phyloP scores from a whole-genome alignment of 192 early-diverging fungal species.

The Backusella macrospora region DNA sequence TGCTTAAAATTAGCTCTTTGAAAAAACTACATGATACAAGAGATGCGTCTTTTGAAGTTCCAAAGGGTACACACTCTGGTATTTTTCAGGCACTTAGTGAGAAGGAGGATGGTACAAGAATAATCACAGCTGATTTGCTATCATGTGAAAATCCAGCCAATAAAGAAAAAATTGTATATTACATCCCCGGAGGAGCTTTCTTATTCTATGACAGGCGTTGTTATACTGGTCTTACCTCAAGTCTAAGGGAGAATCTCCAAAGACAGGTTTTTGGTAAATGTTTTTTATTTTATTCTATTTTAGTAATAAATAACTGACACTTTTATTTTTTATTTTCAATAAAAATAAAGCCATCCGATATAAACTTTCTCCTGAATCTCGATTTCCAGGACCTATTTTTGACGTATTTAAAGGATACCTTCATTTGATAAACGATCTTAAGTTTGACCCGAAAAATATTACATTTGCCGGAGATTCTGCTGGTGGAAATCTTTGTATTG shows the following conservation, averaged over 20 bases:
- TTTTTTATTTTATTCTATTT: not conserved
- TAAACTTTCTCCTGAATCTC: not conserved
- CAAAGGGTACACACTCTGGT: not conserved
- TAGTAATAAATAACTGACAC: not conserved
- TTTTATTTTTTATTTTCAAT: not conserved
- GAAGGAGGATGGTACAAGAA: not conserved
- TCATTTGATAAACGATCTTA: constrained; percentile 48
- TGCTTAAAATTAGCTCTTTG: not conserved
- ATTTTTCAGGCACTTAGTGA: constrained; percentile 3
- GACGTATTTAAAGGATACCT: constrained; percentile 7
- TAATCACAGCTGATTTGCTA: constrained; percentile 19
- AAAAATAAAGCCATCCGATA: not conserved
- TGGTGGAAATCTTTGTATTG: constrained; percentile 62
- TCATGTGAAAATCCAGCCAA: not conserved
- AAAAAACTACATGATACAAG: not conserved
- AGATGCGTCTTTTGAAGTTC: not conserved
- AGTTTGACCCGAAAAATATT: constrained; percentile 60
- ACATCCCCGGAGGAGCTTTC: constrained; percentile 20
- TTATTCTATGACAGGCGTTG: constrained; percentile 8
- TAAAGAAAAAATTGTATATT: constrained; percentile 17
- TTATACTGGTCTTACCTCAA: not conserved
- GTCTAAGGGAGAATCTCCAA: constrained; percentile 4
- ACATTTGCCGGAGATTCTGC: constrained; percentile 70
- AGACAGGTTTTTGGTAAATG: constrained; percentile 20
- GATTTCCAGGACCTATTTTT: constrained; percentile 7